Conservation (phyloP, 352 stramenopile genomes). For the Phytophthora multivora region DNA sequence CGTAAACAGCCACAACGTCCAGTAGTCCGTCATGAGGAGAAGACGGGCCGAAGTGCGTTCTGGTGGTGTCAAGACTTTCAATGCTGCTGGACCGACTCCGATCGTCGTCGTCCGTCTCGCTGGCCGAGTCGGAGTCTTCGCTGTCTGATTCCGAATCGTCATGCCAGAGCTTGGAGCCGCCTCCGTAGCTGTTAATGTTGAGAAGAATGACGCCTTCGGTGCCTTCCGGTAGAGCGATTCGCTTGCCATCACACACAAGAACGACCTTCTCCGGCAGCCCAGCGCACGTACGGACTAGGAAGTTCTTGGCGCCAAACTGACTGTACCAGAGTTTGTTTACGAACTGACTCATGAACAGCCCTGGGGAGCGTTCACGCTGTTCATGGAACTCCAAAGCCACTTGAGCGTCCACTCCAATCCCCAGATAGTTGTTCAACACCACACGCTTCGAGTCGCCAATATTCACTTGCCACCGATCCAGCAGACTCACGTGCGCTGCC, state of each 20-base stretch:
- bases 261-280: constrained; percentile 77
- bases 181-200: constrained; percentile 91
- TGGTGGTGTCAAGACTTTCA: constrained; percentile 23
- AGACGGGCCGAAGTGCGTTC: constrained; percentile 50
- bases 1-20: constrained; percentile 94
- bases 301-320: constrained; percentile 87
- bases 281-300: constrained; percentile 83
- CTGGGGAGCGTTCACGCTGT: constrained; percentile 84
- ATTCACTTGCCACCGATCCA: constrained; percentile 79
- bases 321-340: constrained; percentile 94
- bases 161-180: constrained; percentile 88
- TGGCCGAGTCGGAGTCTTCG: constrained; percentile 52
- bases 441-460: constrained; percentile 67
- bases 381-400: constrained; percentile 92
- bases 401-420: constrained; percentile 90
- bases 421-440: constrained; percentile 85
- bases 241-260: constrained; percentile 81
- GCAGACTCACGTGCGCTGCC: constrained; percentile 70
- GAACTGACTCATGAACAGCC: constrained; percentile 88
- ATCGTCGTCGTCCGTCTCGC: constrained; percentile 47
- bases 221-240: constrained; percentile 66
- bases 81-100: constrained; percentile 35
- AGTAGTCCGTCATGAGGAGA: constrained; percentile 91
- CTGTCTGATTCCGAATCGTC: constrained; percentile 71
- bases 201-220: constrained; percentile 88